Percentiles rank a stretch among this genome's conserved stretches.
Evolutionary conservation across 139 green algal species (phyloP).

Genomic region (Gonium pectorale): DNA sequence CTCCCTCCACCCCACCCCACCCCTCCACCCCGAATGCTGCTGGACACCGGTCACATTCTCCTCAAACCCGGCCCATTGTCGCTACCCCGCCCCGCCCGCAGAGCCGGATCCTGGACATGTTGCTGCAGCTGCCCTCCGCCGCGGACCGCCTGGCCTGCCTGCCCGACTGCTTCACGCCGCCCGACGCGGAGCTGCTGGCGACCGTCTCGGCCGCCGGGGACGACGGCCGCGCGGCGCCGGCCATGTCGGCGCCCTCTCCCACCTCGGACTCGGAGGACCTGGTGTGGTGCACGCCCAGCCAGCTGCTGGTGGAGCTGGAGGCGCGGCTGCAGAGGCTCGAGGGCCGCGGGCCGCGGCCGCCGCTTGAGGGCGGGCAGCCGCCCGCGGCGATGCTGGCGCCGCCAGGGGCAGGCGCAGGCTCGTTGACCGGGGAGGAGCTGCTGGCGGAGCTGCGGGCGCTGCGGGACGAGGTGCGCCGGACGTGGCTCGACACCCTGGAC

Average conservation of each 20-base stretch:
- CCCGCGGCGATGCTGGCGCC: neutral
- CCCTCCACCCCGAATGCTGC: no score
- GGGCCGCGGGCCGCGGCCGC: neutral
- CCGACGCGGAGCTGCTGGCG: neutral
- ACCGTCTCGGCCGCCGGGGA: neutral
- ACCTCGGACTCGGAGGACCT: slow-evolving; percentile 15
- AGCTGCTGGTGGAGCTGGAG: slow-evolving; percentile 68
- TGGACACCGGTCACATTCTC: no score
- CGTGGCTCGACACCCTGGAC: slow-evolving; percentile 31
- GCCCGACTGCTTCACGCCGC: slow-evolving; percentile 73
- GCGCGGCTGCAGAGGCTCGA: slow-evolving; percentile 33
- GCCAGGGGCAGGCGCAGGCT: neutral
- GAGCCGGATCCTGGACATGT: slow-evolving; percentile 66
- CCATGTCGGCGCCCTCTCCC: slow-evolving; percentile 26
- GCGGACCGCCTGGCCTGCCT: slow-evolving; percentile 56
- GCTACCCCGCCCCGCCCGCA: neutral
- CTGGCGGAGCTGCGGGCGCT: slow-evolving; percentile 11
- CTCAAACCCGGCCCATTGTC: neutral
- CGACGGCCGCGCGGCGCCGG: neutral
- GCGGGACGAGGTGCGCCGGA: slow-evolving; percentile 25
- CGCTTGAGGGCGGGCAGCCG: neutral
- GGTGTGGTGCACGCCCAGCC: slow-evolving; percentile 35
- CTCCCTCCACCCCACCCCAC: no score
- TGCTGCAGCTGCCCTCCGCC: slow-evolving; percentile 48
- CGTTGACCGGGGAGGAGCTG: slow-evolving; percentile 18